Base-by-base conservation (phyloP, 1,284 basidiomycete genomes). In the Golubevia sp. region DNA sequence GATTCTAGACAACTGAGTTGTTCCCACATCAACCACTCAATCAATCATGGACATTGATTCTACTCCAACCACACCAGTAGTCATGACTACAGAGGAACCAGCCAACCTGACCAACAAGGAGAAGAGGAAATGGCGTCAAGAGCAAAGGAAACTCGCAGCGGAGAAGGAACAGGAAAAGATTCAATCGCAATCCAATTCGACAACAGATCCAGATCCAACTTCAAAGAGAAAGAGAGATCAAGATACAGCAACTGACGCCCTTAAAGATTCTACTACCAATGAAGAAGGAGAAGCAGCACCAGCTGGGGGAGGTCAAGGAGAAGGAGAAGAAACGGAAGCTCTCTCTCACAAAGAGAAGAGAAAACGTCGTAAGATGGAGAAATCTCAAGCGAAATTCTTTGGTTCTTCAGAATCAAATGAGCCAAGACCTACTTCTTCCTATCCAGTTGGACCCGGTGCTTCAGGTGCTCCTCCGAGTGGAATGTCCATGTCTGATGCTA, bases 281-380 rank as follows among this genome's bases (percentile, higher is more conserved):
- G 5, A 34, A 34, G 4, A 5, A 11, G 30, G 5, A 34, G 30
- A 34, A 34, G 30, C 30, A 34, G 5, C 4, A 34, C 5, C 11
- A 34, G 5, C 4, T 5, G 30, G 30, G 5, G 11, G 11, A 5
- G 11, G 5, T 34, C 30, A 34, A 34, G 11, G 57, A 6, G 64
- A 3, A 1, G 61, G 64, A 23, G 67, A 62, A 20, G 68, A 73
- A 44, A 64, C 59, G 0, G 67, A 74, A 55, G 76, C 67, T 0
- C 27, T 81, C 2, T 78, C 75, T 18, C 78, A 82, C 62, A 81
- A 82, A 56, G 78, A 82, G 59, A 62, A 51, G 51, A 70, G 79
- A n/a, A 77, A 74, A 57, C 64, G 79, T 2, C 70, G 74, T 48
- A 74, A 74, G 52, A 58, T 71, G 44, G 73, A 73, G 34, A 73